Percentiles rank a stretch among this genome's conserved stretches.
Conservation (phyloP, 352 stramenopile genomes). For the Globisporangium uncinulatum region DNA sequence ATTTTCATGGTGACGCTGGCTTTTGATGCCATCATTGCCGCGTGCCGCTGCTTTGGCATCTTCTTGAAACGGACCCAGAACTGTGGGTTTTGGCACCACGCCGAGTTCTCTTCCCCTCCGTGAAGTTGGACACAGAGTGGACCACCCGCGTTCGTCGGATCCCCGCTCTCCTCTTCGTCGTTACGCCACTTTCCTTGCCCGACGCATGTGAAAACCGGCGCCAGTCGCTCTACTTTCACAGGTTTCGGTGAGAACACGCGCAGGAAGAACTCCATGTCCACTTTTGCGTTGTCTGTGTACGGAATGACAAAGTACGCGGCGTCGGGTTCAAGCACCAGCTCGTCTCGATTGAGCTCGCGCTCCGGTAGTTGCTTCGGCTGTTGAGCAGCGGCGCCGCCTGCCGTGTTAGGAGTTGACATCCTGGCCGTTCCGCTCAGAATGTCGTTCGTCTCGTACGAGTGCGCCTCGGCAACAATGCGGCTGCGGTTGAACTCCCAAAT, state of each 20-base stretch:
- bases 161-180: conserved; percentile 35
- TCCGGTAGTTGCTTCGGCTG: conserved; percentile 46
- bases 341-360: conserved; percentile 74
- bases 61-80: conserved; percentile 65
- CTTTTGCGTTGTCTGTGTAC: conserved; percentile 72
- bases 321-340: conserved; percentile 66
- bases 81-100: conserved; percentile 88
- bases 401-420: not conserved
- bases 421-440: conserved; percentile 7
- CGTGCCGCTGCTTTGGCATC: conserved; percentile 15
- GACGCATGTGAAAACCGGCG: conserved; percentile 55
- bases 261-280: conserved; percentile 89
- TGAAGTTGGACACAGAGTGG: conserved; percentile 48
- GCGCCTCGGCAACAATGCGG: conserved; percentile 59
- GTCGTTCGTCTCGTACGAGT: conserved; percentile 46
- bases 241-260: conserved; percentile 78
- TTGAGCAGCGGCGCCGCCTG: conserved; percentile 1
- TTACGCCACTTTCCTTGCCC: conserved; percentile 64
- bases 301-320: conserved; percentile 78
- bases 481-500: conserved; percentile 74
- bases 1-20: conserved; percentile 65
- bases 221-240: conserved; percentile 65
- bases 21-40: conserved; percentile 25
- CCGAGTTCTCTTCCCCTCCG: conserved; percentile 43
- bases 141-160: conserved; percentile 67